These are phyloP conservation scores for Neopestalotiopsis sp. DNA, from an alignment of 2,329 filamentous ascomycete species.

Conservation along the genomic window DNA sequence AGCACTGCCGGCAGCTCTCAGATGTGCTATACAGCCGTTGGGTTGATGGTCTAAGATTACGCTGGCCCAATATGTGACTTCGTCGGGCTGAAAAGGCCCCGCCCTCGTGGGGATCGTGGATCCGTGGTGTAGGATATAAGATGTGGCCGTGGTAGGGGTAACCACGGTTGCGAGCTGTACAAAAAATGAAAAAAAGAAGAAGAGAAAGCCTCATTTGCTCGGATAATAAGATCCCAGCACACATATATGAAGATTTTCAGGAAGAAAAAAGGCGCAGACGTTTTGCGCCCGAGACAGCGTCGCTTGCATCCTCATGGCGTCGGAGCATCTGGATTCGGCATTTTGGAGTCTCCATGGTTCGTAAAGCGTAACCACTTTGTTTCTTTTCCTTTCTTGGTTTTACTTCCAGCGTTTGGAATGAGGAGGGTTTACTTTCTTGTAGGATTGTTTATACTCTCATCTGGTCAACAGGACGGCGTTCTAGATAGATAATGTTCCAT, in stretches of 20 bases:
- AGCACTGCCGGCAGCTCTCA: conserved; percentile 87
- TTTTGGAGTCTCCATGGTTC: conserved; percentile 11
- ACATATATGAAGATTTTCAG: not conserved
- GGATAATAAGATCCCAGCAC: not conserved
- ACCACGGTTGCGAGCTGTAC: not conserved
- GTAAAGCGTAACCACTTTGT: not conserved
- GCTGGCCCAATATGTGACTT: conserved; percentile 56
- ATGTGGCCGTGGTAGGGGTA: not conserved
- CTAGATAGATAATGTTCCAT: conserved; percentile 9
- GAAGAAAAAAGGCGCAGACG: not conserved
- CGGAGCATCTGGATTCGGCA: conserved; percentile 6
- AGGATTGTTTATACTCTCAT: conserved; percentile 9
- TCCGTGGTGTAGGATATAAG: conserved; percentile 6
- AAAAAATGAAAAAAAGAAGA: not conserved
- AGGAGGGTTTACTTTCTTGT: conserved; percentile 4
- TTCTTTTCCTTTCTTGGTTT: not conserved
- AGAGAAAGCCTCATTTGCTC: not conserved
- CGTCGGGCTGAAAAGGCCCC: not conserved
- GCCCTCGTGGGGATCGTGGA: not conserved
- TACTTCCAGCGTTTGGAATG: conserved; percentile 6
- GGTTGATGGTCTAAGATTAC: conserved; percentile 79
- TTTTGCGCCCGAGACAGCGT: not conserved
- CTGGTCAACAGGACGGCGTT: not conserved
- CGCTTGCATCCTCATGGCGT: conserved; percentile 4
- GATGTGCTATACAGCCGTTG: conserved; percentile 92